Base-by-base conservation (phyloP, 176 grass and related monocot species). In the Elaeis guineensis region DNA sequence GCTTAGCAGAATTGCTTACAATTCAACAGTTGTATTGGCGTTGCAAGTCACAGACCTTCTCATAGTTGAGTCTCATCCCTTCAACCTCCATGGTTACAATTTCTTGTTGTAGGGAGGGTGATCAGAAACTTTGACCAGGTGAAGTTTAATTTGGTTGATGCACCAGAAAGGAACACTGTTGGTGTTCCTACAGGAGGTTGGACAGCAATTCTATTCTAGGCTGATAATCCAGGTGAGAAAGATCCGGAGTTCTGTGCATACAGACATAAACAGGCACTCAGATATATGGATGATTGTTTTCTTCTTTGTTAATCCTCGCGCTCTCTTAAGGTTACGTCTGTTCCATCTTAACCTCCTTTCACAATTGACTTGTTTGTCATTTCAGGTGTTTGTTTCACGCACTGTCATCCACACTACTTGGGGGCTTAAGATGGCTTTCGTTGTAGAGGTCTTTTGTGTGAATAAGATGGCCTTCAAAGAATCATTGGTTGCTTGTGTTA, bases 351-450 rank as follows among this genome's bases (percentile, higher is more conserved):
- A 44, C 35, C 35, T 44, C 35, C 11, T 44, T 12, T 44, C 35
- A 12, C 9, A 12, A 14, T 44, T 9, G 35, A 14, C 11, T 14
- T 44, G 35, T 3, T 30, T 30, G 14, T 44, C 2, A 44, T 44
- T 44, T 44, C 35, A 44, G 57, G 57, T 26, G 59, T 61, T 61
- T 35, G 26, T 17, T 61, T 39, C 59, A 35, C n/a, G 81, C 81
- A 89, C 55, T 90, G 86, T 22, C 78, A 90, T 90, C 54, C 78
- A 82, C 52, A 72, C 74, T 2, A 85, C 56, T 54, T 90, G 75
- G 78, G 86, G 82, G 3, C 59, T 90, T 2, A 70, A 79, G 49
- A 82, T 76, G 82, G 86, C 86, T 2, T 85, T 90, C 15, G 0
- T 28, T 35, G 32, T 9, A 35, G 32, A 35, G 32, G 32, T 9